Base-by-base conservation (phyloP, 139 green algal genomes). In the Coelastrella sp. region DNA sequence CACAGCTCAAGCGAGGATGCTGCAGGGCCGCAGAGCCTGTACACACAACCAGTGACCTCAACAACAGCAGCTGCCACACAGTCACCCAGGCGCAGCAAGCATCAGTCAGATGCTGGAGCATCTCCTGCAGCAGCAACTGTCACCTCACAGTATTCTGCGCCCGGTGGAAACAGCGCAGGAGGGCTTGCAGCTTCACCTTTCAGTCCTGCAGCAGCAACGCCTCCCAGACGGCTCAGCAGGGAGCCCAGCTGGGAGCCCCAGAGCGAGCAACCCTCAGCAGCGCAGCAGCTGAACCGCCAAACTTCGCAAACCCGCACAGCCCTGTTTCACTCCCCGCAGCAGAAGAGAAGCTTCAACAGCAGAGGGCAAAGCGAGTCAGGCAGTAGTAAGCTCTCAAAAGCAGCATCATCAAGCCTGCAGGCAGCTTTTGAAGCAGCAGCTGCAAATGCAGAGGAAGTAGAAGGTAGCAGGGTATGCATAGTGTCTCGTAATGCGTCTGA, bases 261-360 rank as follows among this genome's bases (percentile, higher is more conserved):
- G 65, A 87, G 54, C 17, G 64, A 73, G 65, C 82, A 87, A 54
- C 22, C 22, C 11, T 17, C 7, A 17, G 16, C 2, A 22, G 19
- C 17, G 19, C 80, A 74, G 14, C 59, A 54, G 58, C 80, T 58
- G 59, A 23, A 85, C 22, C 19, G 71, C 22, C 57, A 20, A 7
- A 3, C 60, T 7, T 47, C 20, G n/a, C 22, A 74, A 16, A 75
- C 64, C 32, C 59, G 59, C 7, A 5, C 74, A 7, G 68, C 83
- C 6, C 66, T 88, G 68, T 88, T 88, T n/a, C 83, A 80, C 56
- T 88, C 83, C 22, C 83, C 83, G 17, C 83, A 88, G 83, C 7
- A 57, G 58, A 86, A 22, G 16, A 73, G 17, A 20, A 73, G 17
- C 7, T 20, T 5, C 58, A 59, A n/a, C 47, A 54, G 58, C 47